These are phyloP conservation scores for Tripidium arundinaceum DNA, from an alignment of 202 grass and related monocot species.

Conservation along the genomic window DNA sequence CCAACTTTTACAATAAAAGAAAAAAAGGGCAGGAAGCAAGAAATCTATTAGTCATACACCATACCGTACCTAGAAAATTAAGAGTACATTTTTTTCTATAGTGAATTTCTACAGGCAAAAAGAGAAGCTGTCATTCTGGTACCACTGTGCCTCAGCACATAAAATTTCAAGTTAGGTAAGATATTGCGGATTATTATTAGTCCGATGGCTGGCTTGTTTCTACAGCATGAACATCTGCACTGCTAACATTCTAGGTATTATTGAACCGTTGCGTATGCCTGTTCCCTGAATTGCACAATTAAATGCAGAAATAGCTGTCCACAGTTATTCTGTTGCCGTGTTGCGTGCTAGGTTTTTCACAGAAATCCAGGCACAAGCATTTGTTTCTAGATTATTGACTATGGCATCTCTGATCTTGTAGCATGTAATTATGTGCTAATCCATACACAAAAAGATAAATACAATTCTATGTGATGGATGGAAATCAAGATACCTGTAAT, in stretches of 20 bases:
- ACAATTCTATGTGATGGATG: background rate
- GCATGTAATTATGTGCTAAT: background rate
- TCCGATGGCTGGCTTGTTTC: background rate
- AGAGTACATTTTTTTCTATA: background rate
- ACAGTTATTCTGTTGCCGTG: background rate
- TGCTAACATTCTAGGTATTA: background rate
- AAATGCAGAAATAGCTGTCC: background rate
- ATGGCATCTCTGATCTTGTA: background rate
- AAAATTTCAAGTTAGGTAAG: background rate
- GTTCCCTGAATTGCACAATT: background rate
- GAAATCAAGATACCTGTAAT: constrained; percentile 39
- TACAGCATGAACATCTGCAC: background rate
- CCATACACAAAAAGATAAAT: background rate
- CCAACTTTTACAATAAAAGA: background rate
- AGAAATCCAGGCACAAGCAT: background rate
- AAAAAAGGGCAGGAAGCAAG: background rate
- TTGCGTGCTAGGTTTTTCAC: constrained; percentile 4
- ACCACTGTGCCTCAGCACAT: background rate
- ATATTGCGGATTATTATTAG: background rate
- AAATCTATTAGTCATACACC: background rate
- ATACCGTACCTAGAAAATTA: background rate
- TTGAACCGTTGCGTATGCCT: background rate
- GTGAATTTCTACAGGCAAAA: background rate
- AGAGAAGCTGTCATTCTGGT: background rate
- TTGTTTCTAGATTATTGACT: background rate